phyloP scores from a whole-genome alignment of 148 eudicot genomes.

The Vaccinium darrowii region DNA sequence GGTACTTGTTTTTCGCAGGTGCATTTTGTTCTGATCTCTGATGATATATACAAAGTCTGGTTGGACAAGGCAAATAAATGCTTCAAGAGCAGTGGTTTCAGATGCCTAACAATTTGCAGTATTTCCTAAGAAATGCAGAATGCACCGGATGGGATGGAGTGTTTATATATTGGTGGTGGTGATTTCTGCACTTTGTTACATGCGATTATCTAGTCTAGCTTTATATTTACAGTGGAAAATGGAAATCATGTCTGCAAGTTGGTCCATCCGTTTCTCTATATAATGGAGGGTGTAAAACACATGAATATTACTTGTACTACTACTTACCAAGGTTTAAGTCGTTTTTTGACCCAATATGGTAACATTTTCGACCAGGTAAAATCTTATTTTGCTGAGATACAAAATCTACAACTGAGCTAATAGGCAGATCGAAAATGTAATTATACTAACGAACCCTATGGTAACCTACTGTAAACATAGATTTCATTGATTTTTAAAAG shows the following conservation, averaged over 20 bases:
- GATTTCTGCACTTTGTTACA: neutral
- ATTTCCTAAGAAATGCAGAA: neutral
- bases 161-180: neutral
- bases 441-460: neutral
- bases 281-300: neutral
- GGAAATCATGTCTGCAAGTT: neutral
- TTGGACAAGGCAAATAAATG: constrained; percentile 54
- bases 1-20: constrained; percentile 44
- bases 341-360: neutral
- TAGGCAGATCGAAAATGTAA: neutral
- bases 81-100: constrained; percentile 17
- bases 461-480: neutral
- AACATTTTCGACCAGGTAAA: neutral
- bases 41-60: constrained; percentile 76
- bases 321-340: neutral
- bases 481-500: neutral
- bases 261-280: neutral
- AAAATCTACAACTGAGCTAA: neutral
- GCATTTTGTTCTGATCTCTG: constrained; percentile 71
- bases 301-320: neutral
- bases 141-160: neutral
- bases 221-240: neutral
- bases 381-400: neutral
- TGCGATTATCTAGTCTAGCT: neutral
- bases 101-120: neutral